These are phyloP conservation scores for Aureobasidium mangrovei DNA, from an alignment of 2,329 filamentous ascomycete species.

Conservation along the genomic window DNA sequence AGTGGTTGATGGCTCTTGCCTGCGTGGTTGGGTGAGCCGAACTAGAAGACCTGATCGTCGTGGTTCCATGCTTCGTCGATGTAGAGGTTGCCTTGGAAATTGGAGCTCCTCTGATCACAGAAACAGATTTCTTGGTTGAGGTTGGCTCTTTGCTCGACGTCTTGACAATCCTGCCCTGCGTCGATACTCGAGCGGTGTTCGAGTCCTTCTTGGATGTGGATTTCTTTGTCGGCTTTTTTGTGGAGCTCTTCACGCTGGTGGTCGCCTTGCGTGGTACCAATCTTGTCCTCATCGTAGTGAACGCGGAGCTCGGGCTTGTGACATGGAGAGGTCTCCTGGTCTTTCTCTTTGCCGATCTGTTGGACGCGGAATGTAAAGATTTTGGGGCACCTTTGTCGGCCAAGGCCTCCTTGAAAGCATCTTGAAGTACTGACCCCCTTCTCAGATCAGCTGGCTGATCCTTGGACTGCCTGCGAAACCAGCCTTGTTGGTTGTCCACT, in stretches of 20 bases:
- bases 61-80: not conserved
- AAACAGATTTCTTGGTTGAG: not conserved
- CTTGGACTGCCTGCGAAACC: not conserved
- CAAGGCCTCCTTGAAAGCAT: not conserved
- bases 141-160: not conserved
- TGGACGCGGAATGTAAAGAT: not conserved
- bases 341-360: not conserved
- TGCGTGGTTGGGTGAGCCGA: not conserved
- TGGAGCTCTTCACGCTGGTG: not conserved
- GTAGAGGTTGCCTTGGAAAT: not conserved
- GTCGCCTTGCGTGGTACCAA: not conserved
- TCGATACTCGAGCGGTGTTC: not conserved
- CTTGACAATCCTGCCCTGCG: not conserved
- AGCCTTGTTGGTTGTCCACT: not conserved
- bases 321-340: not conserved
- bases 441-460: not conserved
- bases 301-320: not conserved
- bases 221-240: not conserved
- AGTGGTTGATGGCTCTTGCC: not conserved
- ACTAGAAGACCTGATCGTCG: not conserved
- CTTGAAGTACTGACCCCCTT: not conserved
- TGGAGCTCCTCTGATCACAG: not conserved
- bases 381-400: not conserved
- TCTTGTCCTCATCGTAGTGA: not conserved
- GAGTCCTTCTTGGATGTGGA: not conserved